Conservation (phyloP, 2,329 filamentous ascomycete genomes). For the Aspergillus sp. region DNA sequence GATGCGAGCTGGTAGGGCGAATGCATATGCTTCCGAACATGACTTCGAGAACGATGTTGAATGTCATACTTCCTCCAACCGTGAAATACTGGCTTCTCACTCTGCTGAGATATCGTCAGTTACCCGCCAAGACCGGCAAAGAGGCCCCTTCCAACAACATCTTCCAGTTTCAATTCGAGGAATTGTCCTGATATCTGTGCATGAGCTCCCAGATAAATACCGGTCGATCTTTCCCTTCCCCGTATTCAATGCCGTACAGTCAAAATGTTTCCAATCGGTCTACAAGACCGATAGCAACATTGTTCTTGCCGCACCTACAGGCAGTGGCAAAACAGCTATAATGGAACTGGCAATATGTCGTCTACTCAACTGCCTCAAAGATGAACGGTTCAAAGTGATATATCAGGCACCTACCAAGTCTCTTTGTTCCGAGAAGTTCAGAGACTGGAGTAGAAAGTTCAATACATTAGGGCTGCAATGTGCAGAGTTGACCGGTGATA, state of each 20-base stretch:
- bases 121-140: neutral
- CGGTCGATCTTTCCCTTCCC: slow-evolving; percentile 70
- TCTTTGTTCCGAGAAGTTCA: slow-evolving; percentile 72
- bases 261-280: slow-evolving; percentile 69
- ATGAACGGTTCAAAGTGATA: slow-evolving; percentile 72
- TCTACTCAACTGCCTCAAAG: slow-evolving; percentile 59
- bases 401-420: slow-evolving; percentile 86
- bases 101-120: neutral
- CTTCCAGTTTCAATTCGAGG: slow-evolving; percentile 52
- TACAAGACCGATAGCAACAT: slow-evolving; percentile 73
- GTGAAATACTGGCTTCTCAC: neutral
- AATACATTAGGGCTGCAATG: slow-evolving; percentile 65
- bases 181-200: slow-evolving; percentile 60
- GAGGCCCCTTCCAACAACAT: slow-evolving; percentile 25
- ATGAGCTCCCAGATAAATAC: slow-evolving; percentile 68
- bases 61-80: neutral
- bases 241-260: slow-evolving; percentile 80
- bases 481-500: slow-evolving; percentile 81
- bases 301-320: slow-evolving; percentile 78
- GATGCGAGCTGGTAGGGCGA: slow-evolving; percentile 22
- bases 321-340: slow-evolving; percentile 80
- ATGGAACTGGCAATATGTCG: slow-evolving; percentile 81
- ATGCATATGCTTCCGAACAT: neutral
- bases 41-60: neutral
- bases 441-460: slow-evolving; percentile 79